Evolutionary conservation across 1,284 basidiomycete genomes (phyloP), one percentile per base, ranked within the genome.

Genomic region (Athelia psychrophila): DNA sequence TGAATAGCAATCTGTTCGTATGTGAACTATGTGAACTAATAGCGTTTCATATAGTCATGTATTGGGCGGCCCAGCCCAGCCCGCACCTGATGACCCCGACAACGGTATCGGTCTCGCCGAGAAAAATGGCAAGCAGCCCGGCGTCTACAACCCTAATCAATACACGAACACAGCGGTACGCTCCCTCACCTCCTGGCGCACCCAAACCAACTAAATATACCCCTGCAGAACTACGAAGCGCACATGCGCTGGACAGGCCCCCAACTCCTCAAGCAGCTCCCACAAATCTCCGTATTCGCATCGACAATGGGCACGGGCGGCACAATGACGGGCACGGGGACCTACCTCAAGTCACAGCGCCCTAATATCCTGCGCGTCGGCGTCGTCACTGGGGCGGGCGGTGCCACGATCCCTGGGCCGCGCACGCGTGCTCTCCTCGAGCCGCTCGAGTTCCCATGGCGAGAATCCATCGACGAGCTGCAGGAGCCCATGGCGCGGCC

Each of bases 241-340:
- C 61, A 63, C 45, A 58, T 60, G 53, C 58, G 61, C 15, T 63
- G 61, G 61, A 61, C 60, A 2, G 61, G 61, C n/a, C 61, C 61
- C 10, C 61, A 63, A 48, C 59, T 63, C 16, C 25, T 56, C 23
- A 52, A 59, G 19, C 61, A 63, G 47, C 47, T 63, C 23, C 61
- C 61, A 19, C 51, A 51, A 19, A 51, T 63, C 22, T 59, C 58
- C 13, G 58, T 60, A 3, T 61, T 63, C 49, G 55, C 58, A 16
- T 56, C 61, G 10, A 56, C 55, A 9, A 55, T 63, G 25, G 60
- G 61, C 20, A 63, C 61, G 2, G 56, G 58, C 3, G 61, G 61
- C 9, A 63, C 61, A 15, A 61, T 63, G 60, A 63, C 60, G 3
- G 60, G 61, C 1, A 60, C 58, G 2, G 58, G 61, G 25, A 53